Conservation (phyloP, 1,284 basidiomycete species). For the Malassezia globosa region DNA sequence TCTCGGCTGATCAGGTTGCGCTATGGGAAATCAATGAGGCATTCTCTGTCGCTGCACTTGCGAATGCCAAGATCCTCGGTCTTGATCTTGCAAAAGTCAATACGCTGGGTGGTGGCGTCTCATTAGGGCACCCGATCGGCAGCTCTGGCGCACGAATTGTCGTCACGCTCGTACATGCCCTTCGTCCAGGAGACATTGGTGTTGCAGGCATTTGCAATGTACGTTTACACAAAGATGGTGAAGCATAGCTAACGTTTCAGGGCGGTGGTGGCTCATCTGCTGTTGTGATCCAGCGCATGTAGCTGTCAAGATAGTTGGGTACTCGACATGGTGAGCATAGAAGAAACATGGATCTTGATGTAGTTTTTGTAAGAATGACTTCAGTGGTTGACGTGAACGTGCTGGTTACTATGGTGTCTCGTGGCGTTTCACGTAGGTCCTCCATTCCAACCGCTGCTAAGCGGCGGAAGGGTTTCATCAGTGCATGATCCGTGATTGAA, state of each 20-base stretch:
- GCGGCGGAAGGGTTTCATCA: too few relatives aligned
- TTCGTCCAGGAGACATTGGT: slow-evolving; percentile 91
- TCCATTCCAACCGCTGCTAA: too few relatives aligned
- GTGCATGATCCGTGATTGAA: too few relatives aligned
- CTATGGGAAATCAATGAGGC: slow-evolving; percentile 86
- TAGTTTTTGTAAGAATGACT: too few relatives aligned
- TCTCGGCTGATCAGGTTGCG: slow-evolving; percentile 72
- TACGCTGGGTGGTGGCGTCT: slow-evolving; percentile 60
- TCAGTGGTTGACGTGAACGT: too few relatives aligned
- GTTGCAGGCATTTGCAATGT: slow-evolving; percentile 97
- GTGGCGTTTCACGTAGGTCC: too few relatives aligned
- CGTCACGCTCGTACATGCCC: slow-evolving; percentile 79
- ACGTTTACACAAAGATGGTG: neutral
- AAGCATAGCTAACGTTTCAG: too few relatives aligned
- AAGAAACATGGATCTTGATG: neutral
- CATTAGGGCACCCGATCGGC: slow-evolving; percentile 59
- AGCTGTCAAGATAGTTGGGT: neutral
- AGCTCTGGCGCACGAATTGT: slow-evolving; percentile 91
- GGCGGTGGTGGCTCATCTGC: slow-evolving; percentile 38
- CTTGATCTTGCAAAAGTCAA: slow-evolving; percentile 76
- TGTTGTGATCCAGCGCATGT: slow-evolving; percentile 32
- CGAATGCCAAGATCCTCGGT: slow-evolving; percentile 46
- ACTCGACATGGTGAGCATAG: neutral
- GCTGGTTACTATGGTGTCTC: too few relatives aligned
- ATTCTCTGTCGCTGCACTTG: slow-evolving; percentile 47